Evolutionary conservation across 257 asterid species (phyloP), one percentile per base, ranked within the genome.

Genomic region (Fraxinus americana): DNA sequence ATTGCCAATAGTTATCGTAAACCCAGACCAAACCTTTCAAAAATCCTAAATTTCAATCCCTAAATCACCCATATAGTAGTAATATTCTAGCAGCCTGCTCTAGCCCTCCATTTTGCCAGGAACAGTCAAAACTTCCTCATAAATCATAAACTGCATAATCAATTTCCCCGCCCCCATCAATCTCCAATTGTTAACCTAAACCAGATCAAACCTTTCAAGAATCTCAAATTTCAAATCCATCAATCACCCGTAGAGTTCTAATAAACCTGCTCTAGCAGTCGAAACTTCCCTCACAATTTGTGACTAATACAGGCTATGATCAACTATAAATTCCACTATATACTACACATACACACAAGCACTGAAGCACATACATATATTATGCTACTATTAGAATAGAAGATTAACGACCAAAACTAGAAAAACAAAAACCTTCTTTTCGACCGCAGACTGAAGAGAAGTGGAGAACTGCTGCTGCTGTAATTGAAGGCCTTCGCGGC

Each of bases 401-500:
- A 32, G 57, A 38, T 50, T 50, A 72, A 71, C 7, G 43, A 16
- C 38, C 35, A 9, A 38, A 25, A 61, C 61, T 36, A 70, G 14
- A 41, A 52, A 29, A 4, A 5, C 1, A 30, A 36, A 39, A 7
- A 90, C 97, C 97, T 91, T 94, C 71, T 89, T 94, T 80, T 92
- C 97, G 72, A 90, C 78, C 67, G 87, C 74, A 21, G 91, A 77
- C 7, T 84, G 91, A 78, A 82, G 73, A 74, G 91, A 71, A 61
- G 91, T 76, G 2, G 93, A 41, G 75, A 88, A 87, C 23, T 87
- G 96, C 74, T 83, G 78, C 71, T 76, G 88, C 63, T 86, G 89
- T 70, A 77, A 43, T 74, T 86, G 94, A 35, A 89, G 82, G 0
- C 97, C 98, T 84, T 94, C 98, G n/a, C 96, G 92, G 9, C 98